Conservation (phyloP, 1,284 basidiomycete genomes). For the Rhodotorula sp. region DNA sequence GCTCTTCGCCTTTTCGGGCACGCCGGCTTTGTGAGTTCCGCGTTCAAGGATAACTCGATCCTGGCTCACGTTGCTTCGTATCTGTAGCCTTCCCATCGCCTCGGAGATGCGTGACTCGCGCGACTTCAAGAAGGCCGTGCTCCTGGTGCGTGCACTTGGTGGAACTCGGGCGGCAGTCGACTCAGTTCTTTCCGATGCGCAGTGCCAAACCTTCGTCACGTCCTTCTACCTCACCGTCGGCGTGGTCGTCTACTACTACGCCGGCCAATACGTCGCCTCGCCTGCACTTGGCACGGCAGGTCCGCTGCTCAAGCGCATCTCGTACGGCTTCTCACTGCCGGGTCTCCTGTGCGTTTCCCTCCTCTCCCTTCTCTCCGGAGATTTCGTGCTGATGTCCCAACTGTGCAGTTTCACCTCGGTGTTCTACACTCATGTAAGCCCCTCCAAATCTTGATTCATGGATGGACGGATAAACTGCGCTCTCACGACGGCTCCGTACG, state of each 20-base stretch:
- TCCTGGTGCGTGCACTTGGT: constrained; percentile 1
- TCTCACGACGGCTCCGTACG: too few relatives aligned
- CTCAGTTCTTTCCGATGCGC: too few relatives aligned
- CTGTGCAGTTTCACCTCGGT: constrained; percentile 34
- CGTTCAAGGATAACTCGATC: too few relatives aligned
- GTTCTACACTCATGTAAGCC: constrained; percentile 56
- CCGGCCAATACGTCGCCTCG: constrained; percentile 46
- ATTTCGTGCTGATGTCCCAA: too few relatives aligned
- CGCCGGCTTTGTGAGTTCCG: constrained; percentile 26
- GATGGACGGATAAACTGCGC: too few relatives aligned
- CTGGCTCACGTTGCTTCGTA: too few relatives aligned
- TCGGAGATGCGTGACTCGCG: constrained; percentile 52
- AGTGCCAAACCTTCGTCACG: constrained; percentile 40
- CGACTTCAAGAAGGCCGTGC: constrained; percentile 26
- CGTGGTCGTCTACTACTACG: constrained; percentile 31
- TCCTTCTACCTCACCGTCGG: constrained; percentile 43
- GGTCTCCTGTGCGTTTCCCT: constrained; percentile 13
- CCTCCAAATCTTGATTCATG: too few relatives aligned
- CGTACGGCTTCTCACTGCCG: constrained; percentile 51
- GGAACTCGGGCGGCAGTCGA: too few relatives aligned
- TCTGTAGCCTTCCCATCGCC: constrained; percentile 43
- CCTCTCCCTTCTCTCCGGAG: too few relatives aligned
- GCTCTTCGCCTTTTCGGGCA: constrained; percentile 34
- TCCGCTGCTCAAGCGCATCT: constrained; percentile 50
- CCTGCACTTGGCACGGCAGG: constrained; percentile 54